Conservation (phyloP, 1,139 yeast species). For the Yamadazyma diospyri region DNA sequence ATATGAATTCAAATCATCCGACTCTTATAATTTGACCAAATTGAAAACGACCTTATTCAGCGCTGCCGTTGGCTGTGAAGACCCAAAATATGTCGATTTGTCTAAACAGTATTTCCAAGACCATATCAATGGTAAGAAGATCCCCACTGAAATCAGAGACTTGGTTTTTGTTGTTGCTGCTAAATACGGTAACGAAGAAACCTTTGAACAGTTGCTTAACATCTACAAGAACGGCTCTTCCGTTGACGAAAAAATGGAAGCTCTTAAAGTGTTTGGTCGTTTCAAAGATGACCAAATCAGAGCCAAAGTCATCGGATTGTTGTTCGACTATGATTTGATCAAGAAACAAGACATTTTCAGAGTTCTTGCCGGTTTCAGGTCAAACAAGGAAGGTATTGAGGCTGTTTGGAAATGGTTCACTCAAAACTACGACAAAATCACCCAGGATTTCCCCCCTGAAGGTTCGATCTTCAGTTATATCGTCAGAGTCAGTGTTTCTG, state of each 20-base stretch:
- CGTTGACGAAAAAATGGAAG: slow-evolving; percentile 73
- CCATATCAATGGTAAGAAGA: slow-evolving; percentile 67
- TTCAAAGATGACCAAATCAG: slow-evolving; percentile 58
- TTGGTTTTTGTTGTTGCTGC: slow-evolving; percentile 70
- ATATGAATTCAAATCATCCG: slow-evolving; percentile 60
- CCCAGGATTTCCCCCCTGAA: slow-evolving; percentile 73
- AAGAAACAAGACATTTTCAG: slow-evolving; percentile 80
- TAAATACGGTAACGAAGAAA: slow-evolving; percentile 56
- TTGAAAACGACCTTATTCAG: slow-evolving; percentile 71
- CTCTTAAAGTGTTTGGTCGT: slow-evolving; percentile 72
- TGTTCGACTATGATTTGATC: slow-evolving; percentile 66
- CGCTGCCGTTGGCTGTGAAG: slow-evolving; percentile 62
- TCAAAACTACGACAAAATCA: slow-evolving; percentile 67
- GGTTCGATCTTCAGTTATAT: slow-evolving; percentile 75
- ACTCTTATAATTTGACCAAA: slow-evolving; percentile 70
- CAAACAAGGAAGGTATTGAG: slow-evolving; percentile 59
- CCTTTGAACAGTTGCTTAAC: slow-evolving; percentile 59
- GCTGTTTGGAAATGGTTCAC: slow-evolving; percentile 77
- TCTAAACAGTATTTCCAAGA: slow-evolving; percentile 56
- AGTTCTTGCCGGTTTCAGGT: slow-evolving; percentile 70
- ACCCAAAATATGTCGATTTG: slow-evolving; percentile 49
- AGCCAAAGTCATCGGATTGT: slow-evolving; percentile 54
- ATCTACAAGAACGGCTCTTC: slow-evolving; percentile 66
- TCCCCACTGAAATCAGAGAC: slow-evolving; percentile 79
- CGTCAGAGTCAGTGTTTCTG: slow-evolving; percentile 57